Base-by-base conservation (phyloP, 2,329 filamentous ascomycete species). In the Paracamarosporium sp. region DNA sequence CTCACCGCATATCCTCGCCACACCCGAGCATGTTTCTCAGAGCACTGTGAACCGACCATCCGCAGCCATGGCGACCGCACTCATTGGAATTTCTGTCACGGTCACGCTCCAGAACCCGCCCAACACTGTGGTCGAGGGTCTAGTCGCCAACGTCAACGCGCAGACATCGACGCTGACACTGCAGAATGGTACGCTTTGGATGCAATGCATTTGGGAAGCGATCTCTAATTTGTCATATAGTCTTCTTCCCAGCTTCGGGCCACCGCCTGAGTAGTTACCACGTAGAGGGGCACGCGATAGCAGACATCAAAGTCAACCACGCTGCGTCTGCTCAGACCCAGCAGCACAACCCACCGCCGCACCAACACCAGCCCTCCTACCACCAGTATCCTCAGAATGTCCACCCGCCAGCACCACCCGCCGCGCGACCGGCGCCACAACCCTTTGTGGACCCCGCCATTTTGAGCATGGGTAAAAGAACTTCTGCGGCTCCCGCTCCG, bases 381-480 rank as follows among this genome's bases (percentile, higher is more conserved):
- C 50, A 58, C 28, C 70, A 66, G 43, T 64, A 72, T 61, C 54
- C 66, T 17, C 55, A 60, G 7, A 58, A 20, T 45, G 60, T 66
- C 47, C 46, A 35, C 13, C 63, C 60, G 54, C 62, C 51, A 45
- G 50, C 54, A 17, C 44, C 51, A 33, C 38, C 48, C 20, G 60
- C 55, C 38, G 38, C 24, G 9, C 54, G 50, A 17, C 58, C 44
- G 25, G 74, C 79, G 61, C 65, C 80, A 28, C 68, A 81, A 28
- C 55, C 66, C 0, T 92, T 95, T 68, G 83, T 89, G n/a, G 92
- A 96, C 67, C 92, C 92, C 11, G 92, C 92, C 3, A 96, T 96
- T 54, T 73, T 96, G 44, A 93, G 91, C 71, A 85, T 91, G 72
- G 75, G 75, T 20, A 81, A 75, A 58, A 65, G 68, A 67, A 59